Evolutionary conservation across 768 basidiomycete genomes (phyloP).

Genomic region (Pulveroboletus frians): DNA sequence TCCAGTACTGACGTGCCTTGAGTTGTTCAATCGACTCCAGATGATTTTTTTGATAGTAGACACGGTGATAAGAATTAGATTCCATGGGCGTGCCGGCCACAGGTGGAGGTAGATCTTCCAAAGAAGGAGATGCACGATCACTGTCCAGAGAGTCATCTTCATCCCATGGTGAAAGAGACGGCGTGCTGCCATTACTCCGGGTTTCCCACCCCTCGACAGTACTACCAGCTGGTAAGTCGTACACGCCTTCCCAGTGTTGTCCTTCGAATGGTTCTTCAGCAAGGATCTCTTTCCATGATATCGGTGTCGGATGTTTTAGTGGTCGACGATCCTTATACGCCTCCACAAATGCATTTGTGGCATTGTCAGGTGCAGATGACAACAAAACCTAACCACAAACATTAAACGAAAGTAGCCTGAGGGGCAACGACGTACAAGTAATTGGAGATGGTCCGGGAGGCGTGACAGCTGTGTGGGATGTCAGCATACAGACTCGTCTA

Average conservation of each 20-base stretch:
- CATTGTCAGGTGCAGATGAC: conserved; percentile 45
- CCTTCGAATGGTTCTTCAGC: conserved; percentile 81
- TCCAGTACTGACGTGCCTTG: conserved; percentile 69
- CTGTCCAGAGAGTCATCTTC: conserved; percentile 39
- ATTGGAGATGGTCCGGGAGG: conserved; percentile 67
- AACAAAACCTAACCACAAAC: conserved; percentile 44
- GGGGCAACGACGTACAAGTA: conserved; percentile 48
- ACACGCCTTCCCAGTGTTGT: conserved; percentile 79
- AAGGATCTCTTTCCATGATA: conserved; percentile 79
- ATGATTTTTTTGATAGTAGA: conserved; percentile 22
- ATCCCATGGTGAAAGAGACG: conserved; percentile 64
- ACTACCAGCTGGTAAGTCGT: conserved; percentile 47
- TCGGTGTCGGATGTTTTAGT: conserved; percentile 26
- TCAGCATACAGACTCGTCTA: conserved; percentile 1
- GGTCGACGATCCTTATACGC: conserved; percentile 41
- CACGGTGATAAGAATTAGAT: not conserved
- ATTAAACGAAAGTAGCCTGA: not conserved
- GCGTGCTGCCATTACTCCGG: conserved; percentile 53
- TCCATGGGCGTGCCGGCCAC: not conserved
- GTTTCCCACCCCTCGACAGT: conserved; percentile 41
- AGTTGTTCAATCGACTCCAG: conserved; percentile 59
- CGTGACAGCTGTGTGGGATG: conserved; percentile 40
- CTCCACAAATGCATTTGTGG: conserved; percentile 52
- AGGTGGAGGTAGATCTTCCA: conserved; percentile 13
- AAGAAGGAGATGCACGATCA: conserved; percentile 9